These are phyloP conservation scores for Podospora comata DNA, from an alignment of 495 filamentous ascomycete species.

Conservation along the genomic window DNA sequence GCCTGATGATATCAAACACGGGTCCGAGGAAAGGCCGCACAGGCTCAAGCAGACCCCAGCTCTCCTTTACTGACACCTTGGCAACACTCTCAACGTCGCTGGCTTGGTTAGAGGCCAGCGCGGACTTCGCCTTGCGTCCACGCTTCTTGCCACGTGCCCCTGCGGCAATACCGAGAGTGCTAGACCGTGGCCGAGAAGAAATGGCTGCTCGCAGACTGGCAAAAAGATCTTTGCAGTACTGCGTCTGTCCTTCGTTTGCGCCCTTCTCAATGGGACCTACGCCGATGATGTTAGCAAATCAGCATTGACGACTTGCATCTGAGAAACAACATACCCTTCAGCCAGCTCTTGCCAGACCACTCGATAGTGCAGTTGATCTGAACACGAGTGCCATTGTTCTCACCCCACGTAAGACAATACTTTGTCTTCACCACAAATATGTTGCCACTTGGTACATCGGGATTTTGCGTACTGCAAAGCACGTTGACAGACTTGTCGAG, in stretches of 20 bases:
- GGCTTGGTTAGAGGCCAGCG: constrained; percentile 38
- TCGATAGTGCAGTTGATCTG: constrained; percentile 85
- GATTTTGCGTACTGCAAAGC: constrained; percentile 77
- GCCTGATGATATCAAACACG: constrained; percentile 63
- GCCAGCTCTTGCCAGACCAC: constrained; percentile 97
- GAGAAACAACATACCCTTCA: constrained; percentile 65
- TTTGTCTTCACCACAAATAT: constrained; percentile 88
- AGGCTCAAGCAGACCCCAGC: constrained; percentile 82
- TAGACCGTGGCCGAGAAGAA: constrained; percentile 56
- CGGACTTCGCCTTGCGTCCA: constrained; percentile 56
- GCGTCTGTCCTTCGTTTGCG: constrained; percentile 81
- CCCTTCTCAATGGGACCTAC: constrained; percentile 90
- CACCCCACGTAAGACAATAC: constrained; percentile 89
- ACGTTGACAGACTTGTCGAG: constrained; percentile 83
- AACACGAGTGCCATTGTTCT: constrained; percentile 77
- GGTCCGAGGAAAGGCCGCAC: constrained; percentile 67
- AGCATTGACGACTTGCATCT: background rate
- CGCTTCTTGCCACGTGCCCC: constrained; percentile 45
- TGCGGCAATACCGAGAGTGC: constrained; percentile 33
- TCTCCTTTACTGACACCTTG: constrained; percentile 40
- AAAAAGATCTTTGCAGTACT: constrained; percentile 74
- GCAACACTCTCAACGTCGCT: constrained; percentile 48
- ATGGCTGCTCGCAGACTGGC: constrained; percentile 70
- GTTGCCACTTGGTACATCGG: constrained; percentile 92
- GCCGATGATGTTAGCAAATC: constrained; percentile 20